Percentiles rank a stretch among this genome's conserved stretches.
Conservation (phyloP, 495 filamentous ascomycete species). For the Daldinia loculata region DNA sequence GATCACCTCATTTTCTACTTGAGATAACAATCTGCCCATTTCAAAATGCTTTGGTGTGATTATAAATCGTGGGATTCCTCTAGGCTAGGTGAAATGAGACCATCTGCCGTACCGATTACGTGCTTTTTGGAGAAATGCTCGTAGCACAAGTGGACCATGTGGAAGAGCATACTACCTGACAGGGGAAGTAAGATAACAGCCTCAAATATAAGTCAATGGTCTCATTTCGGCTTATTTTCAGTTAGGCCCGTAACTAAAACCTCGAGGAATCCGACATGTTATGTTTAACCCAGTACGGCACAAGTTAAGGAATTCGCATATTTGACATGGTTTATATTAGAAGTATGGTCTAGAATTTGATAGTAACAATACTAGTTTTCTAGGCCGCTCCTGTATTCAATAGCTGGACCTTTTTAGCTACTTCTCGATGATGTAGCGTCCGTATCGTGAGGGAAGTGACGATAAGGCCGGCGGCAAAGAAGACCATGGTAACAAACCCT, state of each 20-base stretch:
- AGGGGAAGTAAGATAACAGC: not conserved
- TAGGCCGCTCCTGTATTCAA: conserved; percentile 11
- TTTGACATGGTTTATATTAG: not conserved
- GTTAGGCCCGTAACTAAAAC: not conserved
- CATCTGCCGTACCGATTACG: conserved; percentile 29
- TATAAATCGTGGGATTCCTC: conserved; percentile 25
- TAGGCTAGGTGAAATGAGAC: conserved; percentile 12
- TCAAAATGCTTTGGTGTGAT: conserved; percentile 22
- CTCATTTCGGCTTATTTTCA: not conserved
- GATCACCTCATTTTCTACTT: conserved; percentile 1
- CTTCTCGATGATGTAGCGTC: conserved; percentile 54
- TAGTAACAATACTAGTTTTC: not conserved
- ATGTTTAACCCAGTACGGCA: not conserved
- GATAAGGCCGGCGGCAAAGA: conserved; percentile 49
- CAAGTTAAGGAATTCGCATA: not conserved
- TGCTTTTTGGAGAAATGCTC: conserved; percentile 16
- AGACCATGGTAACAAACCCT: conserved; percentile 55
- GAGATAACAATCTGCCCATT: conserved; percentile 5
- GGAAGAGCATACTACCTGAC: not conserved
- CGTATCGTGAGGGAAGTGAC: conserved; percentile 51
- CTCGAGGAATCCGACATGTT: not conserved
- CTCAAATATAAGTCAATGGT: not conserved
- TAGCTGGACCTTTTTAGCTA: conserved; percentile 30
- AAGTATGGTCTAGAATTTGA: not conserved
- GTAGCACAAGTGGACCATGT: not conserved